These are phyloP conservation scores for Ilex asprella DNA, from an alignment of 257 asterid species.

Conservation along the genomic window DNA sequence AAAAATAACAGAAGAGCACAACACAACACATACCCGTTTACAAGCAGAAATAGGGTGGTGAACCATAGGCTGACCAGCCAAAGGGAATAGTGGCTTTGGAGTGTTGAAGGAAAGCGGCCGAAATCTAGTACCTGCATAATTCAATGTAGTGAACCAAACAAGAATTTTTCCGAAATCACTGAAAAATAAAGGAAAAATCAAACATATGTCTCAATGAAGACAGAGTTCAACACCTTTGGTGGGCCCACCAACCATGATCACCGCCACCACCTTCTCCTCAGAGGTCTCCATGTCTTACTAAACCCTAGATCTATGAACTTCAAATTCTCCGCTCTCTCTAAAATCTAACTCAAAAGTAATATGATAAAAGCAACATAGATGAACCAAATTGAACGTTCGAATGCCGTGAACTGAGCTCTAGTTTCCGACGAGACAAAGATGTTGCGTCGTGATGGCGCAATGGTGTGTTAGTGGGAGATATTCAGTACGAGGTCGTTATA, in stretches of 20 bases:
- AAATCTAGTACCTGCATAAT: conserved; percentile 62
- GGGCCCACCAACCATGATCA: conserved; percentile 78
- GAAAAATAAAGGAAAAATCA: background rate
- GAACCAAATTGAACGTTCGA: no score
- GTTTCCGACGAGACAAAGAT: no score
- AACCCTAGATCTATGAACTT: no score
- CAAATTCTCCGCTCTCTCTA: no score
- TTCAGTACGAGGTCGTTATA: no score
- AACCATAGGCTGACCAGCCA: conserved; percentile 90
- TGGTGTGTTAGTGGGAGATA: no score
- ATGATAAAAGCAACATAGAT: no score
- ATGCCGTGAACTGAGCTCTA: no score
- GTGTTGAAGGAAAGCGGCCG: conserved; percentile 71
- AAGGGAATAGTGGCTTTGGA: conserved; percentile 76
- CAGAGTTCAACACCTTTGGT: conserved; percentile 45
- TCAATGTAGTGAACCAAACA: background rate
- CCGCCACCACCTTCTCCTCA: conserved; percentile 73
- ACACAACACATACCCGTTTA: conserved; percentile 38
- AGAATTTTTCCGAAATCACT: conserved; percentile 2
- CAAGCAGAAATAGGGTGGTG: conserved; percentile 82
- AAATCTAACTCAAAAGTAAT: no score
- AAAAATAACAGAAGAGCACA: background rate
- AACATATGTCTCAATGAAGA: background rate
- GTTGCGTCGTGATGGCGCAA: no score
- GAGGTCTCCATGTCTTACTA: conserved; percentile 28